Percentiles rank a stretch among this genome's conserved stretches.
Evolutionary conservation across 2,329 filamentous ascomycete species (phyloP).

Genomic region (Diaporthe eres): DNA sequence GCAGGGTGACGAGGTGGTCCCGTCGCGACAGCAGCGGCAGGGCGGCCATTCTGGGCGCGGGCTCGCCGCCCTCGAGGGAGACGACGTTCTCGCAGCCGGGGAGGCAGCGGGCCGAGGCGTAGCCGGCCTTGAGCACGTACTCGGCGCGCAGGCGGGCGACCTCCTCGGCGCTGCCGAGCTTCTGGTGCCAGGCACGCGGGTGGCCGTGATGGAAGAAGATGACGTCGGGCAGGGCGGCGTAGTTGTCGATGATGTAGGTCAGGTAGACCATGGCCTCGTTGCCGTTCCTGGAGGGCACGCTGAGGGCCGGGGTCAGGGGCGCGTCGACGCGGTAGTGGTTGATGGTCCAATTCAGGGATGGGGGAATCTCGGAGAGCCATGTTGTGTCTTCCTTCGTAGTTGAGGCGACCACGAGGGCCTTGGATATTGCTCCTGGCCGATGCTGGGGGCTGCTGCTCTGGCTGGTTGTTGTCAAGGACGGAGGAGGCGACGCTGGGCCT

Average conservation of each 20-base stretch:
- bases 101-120: constrained; percentile 71
- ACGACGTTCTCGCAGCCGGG: constrained; percentile 49
- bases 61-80: constrained; percentile 38
- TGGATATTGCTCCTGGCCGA: constrained; percentile 19
- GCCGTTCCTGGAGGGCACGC: constrained; percentile 54
- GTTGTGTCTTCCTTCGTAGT: constrained; percentile 37
- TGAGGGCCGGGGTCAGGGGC: constrained; percentile 42
- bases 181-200: constrained; percentile 69
- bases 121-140: constrained; percentile 66
- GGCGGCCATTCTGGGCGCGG: not conserved
- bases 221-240: constrained; percentile 70
- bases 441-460: not conserved
- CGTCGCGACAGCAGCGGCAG: constrained; percentile 33
- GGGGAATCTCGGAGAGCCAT: constrained; percentile 42
- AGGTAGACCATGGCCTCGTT: constrained; percentile 75
- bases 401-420: constrained; percentile 44
- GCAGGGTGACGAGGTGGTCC: constrained; percentile 44
- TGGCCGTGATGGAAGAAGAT: constrained; percentile 73
- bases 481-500: not conserved
- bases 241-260: constrained; percentile 74
- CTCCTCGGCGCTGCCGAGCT: constrained; percentile 63
- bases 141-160: constrained; percentile 65
- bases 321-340: constrained; percentile 46
- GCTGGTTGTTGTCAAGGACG: not conserved
- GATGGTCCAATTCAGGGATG: constrained; percentile 42